phyloP scores from a whole-genome alignment of 768 basidiomycete species.

The Trametes meyenii region DNA sequence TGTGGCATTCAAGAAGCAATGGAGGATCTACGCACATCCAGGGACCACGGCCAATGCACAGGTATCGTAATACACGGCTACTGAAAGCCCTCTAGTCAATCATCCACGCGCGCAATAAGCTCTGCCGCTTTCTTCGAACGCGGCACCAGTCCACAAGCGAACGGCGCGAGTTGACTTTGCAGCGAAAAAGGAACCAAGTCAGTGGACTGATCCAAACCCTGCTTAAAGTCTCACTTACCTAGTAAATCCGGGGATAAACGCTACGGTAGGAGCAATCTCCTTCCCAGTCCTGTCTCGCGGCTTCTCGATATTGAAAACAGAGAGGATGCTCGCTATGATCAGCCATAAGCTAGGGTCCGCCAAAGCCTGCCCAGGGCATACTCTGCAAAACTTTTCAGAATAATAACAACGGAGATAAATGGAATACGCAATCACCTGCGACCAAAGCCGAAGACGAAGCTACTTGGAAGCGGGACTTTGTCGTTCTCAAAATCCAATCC shows the following conservation, averaged over 20 bases:
- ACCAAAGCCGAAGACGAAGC: slow-evolving; percentile 24
- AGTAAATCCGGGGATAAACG: slow-evolving; percentile 47
- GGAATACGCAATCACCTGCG: slow-evolving; percentile 12
- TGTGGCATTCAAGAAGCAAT: too few relatives aligned
- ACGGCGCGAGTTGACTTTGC: slow-evolving; percentile 52
- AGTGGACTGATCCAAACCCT: too few relatives aligned
- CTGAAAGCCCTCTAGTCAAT: neutral
- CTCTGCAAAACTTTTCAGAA: slow-evolving; percentile 40
- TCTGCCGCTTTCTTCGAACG: slow-evolving; percentile 31
- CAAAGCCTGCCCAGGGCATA: slow-evolving; percentile 57
- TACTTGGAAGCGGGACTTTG: slow-evolving; percentile 11
- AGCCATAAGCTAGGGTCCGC: slow-evolving; percentile 51
- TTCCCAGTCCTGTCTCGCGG: slow-evolving; percentile 44
- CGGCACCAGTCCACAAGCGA: slow-evolving; percentile 47
- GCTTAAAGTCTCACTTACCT: slow-evolving; percentile 36
- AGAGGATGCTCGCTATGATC: slow-evolving; percentile 46
- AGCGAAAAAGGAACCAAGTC: neutral
- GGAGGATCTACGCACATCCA: too few relatives aligned
- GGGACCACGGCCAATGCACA: too few relatives aligned
- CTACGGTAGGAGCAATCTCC: slow-evolving; percentile 40
- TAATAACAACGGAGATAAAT: neutral
- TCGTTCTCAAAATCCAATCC: neutral
- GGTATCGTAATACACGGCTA: too few relatives aligned
- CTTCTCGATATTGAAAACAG: slow-evolving; percentile 48
- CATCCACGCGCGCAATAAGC: slow-evolving; percentile 2